Percentiles rank a stretch among this genome's conserved stretches.
These are phyloP conservation scores for Geoglossum glabrum DNA, from an alignment of 495 filamentous ascomycete species.

Conservation along the genomic window DNA sequence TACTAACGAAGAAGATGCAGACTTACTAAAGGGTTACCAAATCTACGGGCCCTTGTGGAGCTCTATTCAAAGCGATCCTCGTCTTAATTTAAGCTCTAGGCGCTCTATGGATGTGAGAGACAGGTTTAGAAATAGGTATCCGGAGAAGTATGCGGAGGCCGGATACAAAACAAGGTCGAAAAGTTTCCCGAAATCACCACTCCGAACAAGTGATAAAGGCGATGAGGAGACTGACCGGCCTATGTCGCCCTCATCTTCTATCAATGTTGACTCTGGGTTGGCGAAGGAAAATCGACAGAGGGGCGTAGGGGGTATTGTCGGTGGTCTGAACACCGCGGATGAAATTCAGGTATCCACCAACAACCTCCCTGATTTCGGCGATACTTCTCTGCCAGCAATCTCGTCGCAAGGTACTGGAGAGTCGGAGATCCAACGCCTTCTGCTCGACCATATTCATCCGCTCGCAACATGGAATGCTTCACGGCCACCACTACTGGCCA, in stretches of 20 bases:
- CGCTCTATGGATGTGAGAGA: conserved; percentile 66
- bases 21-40: conserved; percentile 54
- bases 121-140: conserved; percentile 61
- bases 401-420: neutral
- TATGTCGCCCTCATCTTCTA: neutral
- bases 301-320: neutral
- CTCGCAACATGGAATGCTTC: conserved; percentile 1
- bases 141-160: conserved; percentile 43
- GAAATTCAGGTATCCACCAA: neutral
- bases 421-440: neutral
- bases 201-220: neutral
- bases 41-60: conserved; percentile 66
- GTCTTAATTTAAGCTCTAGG: conserved; percentile 42
- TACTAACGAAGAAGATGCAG: conserved; percentile 53
- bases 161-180: conserved; percentile 6
- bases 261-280: neutral
- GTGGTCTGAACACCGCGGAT: neutral
- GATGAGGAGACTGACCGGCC: neutral
- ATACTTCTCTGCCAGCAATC: conserved; percentile 1
- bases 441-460: conserved; percentile 1
- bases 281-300: neutral
- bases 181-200: neutral
- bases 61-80: conserved; percentile 50
- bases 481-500: neutral
- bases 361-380: conserved; percentile 2